Conservation (phyloP, 75 land plant species). For the Adiantum capillusveneris region DNA sequence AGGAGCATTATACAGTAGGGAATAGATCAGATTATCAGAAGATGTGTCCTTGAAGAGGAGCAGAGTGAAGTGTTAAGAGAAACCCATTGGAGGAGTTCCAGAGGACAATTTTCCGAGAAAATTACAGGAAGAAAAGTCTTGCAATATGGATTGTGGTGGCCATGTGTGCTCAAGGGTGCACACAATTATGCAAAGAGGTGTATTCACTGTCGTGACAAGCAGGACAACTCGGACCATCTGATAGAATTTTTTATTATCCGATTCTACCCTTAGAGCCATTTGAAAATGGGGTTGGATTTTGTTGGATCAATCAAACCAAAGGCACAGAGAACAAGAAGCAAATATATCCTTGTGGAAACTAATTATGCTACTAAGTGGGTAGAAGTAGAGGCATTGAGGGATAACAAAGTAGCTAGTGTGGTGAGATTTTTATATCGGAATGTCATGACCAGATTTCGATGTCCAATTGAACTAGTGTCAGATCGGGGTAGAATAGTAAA, state of each 20-base stretch:
- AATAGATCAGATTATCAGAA: neutral
- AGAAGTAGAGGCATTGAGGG: constrained; percentile 7
- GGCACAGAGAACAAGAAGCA: neutral
- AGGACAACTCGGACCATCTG: neutral
- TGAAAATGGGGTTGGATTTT: constrained; percentile 10
- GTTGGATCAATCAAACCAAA: constrained; percentile 3
- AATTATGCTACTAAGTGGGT: constrained; percentile 18
- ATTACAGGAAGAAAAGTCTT: constrained; percentile 5
- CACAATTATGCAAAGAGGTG: neutral
- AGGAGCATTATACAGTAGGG: neutral
- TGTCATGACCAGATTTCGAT: constrained; percentile 2
- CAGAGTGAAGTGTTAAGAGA: neutral
- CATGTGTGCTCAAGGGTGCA: neutral
- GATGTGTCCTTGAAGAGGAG: neutral
- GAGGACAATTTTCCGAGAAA: constrained; percentile 1
- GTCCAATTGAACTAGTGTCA: neutral
- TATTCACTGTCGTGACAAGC: constrained; percentile 1
- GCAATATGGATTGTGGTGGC: constrained; percentile 8
- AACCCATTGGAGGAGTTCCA: neutral
- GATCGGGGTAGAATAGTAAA: no score
- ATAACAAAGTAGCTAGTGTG: neutral
- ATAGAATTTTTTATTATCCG: neutral
- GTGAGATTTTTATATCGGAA: constrained; percentile 9
- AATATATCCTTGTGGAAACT: constrained; percentile 7
- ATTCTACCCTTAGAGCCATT: constrained; percentile 3